These are phyloP conservation scores for Catharanthus roseus DNA, from an alignment of 257 asterid genomes.

Conservation along the genomic window DNA sequence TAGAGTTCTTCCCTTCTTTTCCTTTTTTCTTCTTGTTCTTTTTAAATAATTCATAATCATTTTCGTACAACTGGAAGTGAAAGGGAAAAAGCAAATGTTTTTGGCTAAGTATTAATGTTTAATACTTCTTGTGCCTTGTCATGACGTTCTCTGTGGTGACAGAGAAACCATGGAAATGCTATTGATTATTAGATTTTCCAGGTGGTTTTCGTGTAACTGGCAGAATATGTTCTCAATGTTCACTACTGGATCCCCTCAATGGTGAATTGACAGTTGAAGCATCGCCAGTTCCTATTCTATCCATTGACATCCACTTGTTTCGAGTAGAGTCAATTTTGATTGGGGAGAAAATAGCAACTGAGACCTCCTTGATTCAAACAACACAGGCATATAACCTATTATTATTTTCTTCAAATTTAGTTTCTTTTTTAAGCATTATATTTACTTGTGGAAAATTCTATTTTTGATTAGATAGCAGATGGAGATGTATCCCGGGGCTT, in stretches of 20 bases:
- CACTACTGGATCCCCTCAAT: conserved; percentile 54
- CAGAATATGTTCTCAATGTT: conserved; percentile 68
- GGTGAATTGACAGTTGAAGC: conserved; percentile 83
- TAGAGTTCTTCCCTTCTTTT: neutral
- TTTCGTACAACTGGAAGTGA: neutral
- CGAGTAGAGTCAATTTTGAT: conserved; percentile 79
- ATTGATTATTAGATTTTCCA: conserved; percentile 26
- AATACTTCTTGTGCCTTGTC: no score
- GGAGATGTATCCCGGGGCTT: conserved; percentile 66
- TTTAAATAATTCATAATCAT: neutral
- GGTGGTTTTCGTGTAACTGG: conserved; percentile 81
- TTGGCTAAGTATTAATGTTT: no score
- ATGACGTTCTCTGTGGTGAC: no score
- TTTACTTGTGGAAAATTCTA: conserved; percentile 14
- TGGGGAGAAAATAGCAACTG: conserved; percentile 78
- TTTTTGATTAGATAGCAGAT: conserved; percentile 61
- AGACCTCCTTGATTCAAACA: conserved; percentile 65
- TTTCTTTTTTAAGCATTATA: conserved; percentile 4
- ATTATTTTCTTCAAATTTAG: conserved; percentile 15
- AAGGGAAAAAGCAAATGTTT: neutral
- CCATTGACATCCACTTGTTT: conserved; percentile 73
- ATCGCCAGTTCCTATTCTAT: conserved; percentile 59
- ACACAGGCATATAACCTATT: conserved; percentile 60
- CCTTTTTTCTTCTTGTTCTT: neutral
- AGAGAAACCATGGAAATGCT: conserved; percentile 16